Evolutionary conservation across 305 asterid species (phyloP).

Genomic region (Nicotiana rustica): DNA sequence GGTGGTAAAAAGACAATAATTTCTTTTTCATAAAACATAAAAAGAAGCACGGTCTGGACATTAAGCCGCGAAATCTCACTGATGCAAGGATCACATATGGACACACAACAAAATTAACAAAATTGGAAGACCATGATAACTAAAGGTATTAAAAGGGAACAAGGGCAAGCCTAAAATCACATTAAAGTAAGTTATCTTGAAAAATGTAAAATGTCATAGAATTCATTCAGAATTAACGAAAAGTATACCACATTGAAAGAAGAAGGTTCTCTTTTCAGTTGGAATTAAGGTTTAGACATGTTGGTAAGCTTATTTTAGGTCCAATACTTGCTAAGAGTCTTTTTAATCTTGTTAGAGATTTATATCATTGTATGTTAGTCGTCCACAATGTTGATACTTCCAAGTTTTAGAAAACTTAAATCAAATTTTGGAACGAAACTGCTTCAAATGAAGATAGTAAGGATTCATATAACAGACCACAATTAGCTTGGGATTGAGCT

Average conservation of each 20-base stretch:
- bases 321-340: neutral
- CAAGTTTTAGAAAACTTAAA: neutral
- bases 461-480: neutral
- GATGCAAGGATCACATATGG: neutral
- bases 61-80: neutral
- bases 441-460: neutral
- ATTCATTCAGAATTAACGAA: no score
- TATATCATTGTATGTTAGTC: neutral
- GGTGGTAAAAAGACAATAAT: neutral
- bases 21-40: neutral
- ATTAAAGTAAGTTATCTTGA: no score
- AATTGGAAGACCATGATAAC: no score
- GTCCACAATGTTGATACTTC: neutral
- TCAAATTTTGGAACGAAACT: neutral
- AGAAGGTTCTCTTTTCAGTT: no score
- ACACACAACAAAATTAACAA: neutral
- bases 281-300: neutral
- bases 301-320: neutral
- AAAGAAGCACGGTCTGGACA: neutral
- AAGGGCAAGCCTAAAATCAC: no score
- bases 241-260: no score
- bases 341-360: neutral
- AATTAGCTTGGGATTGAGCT: neutral
- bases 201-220: no score
- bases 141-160: no score